Base-by-base conservation (phyloP, 148 eudicot genomes). In the Rhododendron griersonianum region DNA sequence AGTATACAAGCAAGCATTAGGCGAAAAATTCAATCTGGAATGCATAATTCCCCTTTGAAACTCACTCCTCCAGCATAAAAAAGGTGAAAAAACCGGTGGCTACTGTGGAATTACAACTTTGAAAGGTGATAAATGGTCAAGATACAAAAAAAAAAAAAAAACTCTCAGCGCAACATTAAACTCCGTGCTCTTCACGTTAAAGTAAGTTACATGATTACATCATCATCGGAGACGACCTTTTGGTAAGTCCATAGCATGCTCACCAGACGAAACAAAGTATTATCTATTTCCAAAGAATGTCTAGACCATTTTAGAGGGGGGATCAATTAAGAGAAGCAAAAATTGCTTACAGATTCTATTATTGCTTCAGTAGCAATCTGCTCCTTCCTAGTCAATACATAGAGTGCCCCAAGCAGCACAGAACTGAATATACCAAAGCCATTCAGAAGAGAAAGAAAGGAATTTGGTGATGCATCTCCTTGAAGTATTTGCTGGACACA, bases 341-440 rank as follows among this genome's bases (percentile, higher is more conserved):
- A 13, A 80, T 76, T 75, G 55, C 98, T 91, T 94, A 96, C 99
- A 86, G 93, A 94, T 90, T 92, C 93, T 67, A 95, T 88, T 55
- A 84, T 88, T 65, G 90, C 93, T 84, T 92, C 94, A 53, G 89
- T 82, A 78, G 90, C 65, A 33, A 84, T 88, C 89, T 95, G 95
- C 67, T 95, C 98, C 87, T 96, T 94, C 78, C 48, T 91, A 86
- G 94, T 89, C 86, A 90, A 85, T 53, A 94, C 95, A 91, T 91
- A 96, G 37, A 96, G 87, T 50, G 96, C 95, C 89, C 94, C 96
- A 84, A 96, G 93, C 86, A 93, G 90, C 61, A 98, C 96, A 9
- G 96, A 87, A 63, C 95, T 89, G 48, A 95, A 86, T 65, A 93
- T 87, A 80, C 98, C 98, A 77, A 95, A 78, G 73, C 92, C 95